Conservation (phyloP, 352 stramenopile genomes). For the Globisporangium radiosum region DNA sequence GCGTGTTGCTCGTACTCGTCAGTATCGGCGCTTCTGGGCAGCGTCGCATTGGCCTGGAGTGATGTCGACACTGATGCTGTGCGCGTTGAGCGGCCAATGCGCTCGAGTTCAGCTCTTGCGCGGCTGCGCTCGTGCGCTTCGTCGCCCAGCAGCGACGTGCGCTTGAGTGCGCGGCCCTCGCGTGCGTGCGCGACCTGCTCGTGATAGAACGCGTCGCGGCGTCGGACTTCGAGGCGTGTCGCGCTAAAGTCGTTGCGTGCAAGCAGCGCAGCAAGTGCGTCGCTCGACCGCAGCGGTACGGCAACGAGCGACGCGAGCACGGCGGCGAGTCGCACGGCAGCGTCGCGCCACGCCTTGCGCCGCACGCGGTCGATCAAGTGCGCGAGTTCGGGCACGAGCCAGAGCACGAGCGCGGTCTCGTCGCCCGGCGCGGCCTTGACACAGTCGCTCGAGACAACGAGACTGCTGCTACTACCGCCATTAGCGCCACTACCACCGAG, state of each 20-base stretch:
- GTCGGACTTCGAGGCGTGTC: slow-evolving; percentile 72
- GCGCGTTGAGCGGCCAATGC: slow-evolving; percentile 59
- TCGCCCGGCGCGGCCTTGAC: slow-evolving; percentile 63
- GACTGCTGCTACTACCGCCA: slow-evolving; percentile 11
- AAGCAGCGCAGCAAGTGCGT: slow-evolving; percentile 52
- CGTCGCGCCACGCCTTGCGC: slow-evolving; percentile 64
- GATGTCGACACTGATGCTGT: slow-evolving; percentile 16
- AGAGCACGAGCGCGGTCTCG: slow-evolving; percentile 70
- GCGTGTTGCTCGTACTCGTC: slow-evolving; percentile 29
- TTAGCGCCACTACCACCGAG: slow-evolving; percentile 4
- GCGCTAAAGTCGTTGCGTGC: slow-evolving; percentile 47
- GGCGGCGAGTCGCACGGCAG: slow-evolving; percentile 56
- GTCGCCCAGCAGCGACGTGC: slow-evolving; percentile 40
- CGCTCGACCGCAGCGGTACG: slow-evolving; percentile 56
- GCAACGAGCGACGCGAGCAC: slow-evolving; percentile 60
- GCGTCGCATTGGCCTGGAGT: neutral
- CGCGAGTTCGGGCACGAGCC: slow-evolving; percentile 70
- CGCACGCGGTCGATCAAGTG: slow-evolving; percentile 59
- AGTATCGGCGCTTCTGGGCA: slow-evolving; percentile 15
- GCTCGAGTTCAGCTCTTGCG: slow-evolving; percentile 54
- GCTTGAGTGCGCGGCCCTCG: slow-evolving; percentile 59
- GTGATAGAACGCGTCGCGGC: slow-evolving; percentile 78
- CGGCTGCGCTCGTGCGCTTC: slow-evolving; percentile 61
- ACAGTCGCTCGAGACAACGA: slow-evolving; percentile 49
- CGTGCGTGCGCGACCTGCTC: slow-evolving; percentile 75